These are phyloP conservation scores for Annulohypoxylon maeteangense DNA, from an alignment of 495 filamentous ascomycete genomes.

Conservation along the genomic window DNA sequence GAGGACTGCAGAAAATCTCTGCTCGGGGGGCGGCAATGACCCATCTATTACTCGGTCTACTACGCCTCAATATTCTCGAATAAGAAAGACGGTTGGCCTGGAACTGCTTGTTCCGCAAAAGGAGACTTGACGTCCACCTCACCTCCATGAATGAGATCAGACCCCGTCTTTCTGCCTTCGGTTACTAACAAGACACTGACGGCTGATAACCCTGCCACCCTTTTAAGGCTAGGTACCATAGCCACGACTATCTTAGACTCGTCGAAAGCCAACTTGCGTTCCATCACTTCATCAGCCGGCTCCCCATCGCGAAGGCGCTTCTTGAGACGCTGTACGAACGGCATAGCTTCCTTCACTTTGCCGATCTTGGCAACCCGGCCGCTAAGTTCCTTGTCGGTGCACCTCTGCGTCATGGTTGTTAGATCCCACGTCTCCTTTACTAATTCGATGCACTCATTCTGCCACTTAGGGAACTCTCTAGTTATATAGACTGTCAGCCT, in stretches of 20 bases:
- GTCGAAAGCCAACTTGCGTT: constrained; percentile 85
- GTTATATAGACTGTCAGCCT: constrained; percentile 88
- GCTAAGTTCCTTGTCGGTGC: constrained; percentile 84
- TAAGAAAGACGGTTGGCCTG: constrained; percentile 79
- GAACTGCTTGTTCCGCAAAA: constrained; percentile 74
- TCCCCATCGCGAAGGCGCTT: constrained; percentile 72
- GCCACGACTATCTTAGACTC: constrained; percentile 75
- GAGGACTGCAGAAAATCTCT: background rate
- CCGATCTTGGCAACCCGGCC: constrained; percentile 76
- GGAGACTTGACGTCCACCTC: constrained; percentile 68
- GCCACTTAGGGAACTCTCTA: constrained; percentile 83
- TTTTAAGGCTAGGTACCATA: constrained; percentile 61
- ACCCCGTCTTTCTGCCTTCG: constrained; percentile 74
- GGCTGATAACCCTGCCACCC: constrained; percentile 70
- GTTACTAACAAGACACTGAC: constrained; percentile 73
- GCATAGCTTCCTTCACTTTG: constrained; percentile 98
- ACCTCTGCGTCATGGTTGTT: constrained; percentile 52
- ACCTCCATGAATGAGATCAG: constrained; percentile 58
- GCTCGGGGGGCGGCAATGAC: background rate
- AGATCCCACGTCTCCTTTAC: constrained; percentile 62
- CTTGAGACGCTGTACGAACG: constrained; percentile 91
- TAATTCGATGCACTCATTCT: constrained; percentile 88
- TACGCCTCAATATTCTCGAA: constrained; percentile 70
- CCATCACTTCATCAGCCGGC: constrained; percentile 72
- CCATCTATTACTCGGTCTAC: constrained; percentile 16